Conservation (phyloP, 306 rosid genomes). For the Rosa persica region DNA sequence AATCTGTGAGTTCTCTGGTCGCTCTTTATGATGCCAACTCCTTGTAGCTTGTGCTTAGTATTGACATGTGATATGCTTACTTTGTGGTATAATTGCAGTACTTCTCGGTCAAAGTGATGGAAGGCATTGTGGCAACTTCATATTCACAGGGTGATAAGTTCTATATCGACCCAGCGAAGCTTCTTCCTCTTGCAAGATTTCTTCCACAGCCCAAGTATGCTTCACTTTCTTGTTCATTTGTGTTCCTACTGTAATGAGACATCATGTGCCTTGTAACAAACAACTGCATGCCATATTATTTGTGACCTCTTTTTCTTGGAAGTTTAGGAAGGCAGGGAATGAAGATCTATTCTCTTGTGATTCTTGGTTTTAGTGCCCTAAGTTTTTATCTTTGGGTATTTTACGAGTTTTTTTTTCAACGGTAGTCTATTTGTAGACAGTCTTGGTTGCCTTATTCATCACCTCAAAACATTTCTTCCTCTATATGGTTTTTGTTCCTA, state of each 20-base stretch:
- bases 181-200: conserved; percentile 91
- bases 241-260: background rate
- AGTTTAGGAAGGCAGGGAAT: background rate
- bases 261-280: background rate
- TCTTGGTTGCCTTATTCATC: background rate
- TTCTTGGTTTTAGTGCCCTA: background rate
- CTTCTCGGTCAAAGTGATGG: conserved; percentile 86
- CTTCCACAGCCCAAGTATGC: conserved; percentile 94
- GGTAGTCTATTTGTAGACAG: too few species aligned
- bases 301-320: background rate
- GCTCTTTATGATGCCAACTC: background rate
- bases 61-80: conserved; percentile 6
- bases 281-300: background rate
- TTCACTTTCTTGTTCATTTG: background rate
- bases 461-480: background rate
- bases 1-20: conserved; percentile 39
- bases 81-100: conserved; percentile 46
- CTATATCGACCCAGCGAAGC: conserved; percentile 86
- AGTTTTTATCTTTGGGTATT: background rate
- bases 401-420: too few species aligned
- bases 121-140: conserved; percentile 90
- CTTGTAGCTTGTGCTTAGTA: background rate
- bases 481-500: background rate
- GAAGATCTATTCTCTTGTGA: background rate
- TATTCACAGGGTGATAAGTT: conserved; percentile 83